Percentiles rank a stretch among this genome's conserved stretches.
Conservation (phyloP, 2,329 filamentous ascomycete genomes). For the Ustilaginoidea virens region DNA sequence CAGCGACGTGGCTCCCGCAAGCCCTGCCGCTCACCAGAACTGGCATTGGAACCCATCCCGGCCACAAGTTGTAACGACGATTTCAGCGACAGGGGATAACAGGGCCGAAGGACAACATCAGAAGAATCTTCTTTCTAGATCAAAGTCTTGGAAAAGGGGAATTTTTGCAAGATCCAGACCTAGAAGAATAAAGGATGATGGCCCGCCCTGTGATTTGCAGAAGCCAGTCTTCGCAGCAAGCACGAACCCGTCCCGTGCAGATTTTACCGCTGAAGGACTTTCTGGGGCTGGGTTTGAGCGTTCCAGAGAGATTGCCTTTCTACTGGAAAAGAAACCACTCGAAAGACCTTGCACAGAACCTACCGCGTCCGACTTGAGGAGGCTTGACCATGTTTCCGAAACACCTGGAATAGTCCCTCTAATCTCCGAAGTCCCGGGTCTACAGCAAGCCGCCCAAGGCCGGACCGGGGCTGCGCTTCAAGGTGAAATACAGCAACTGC, state of each 20-base stretch:
- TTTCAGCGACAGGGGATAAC: conserved; percentile 9
- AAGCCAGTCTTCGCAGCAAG: not conserved
- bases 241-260: not conserved
- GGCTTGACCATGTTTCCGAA: too few species aligned
- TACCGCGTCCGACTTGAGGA: not conserved
- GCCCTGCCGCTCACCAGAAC: conserved; percentile 35
- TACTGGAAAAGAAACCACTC: not conserved
- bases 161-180: conserved; percentile 34
- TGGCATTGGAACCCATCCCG: conserved; percentile 13
- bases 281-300: not conserved
- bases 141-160: conserved; percentile 41
- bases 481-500: conserved; percentile 6
- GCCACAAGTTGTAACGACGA: conserved; percentile 11
- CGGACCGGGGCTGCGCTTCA: not conserved
- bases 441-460: too few species aligned
- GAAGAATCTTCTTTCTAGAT: conserved; percentile 14
- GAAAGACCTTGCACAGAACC: conserved; percentile 3
- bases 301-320: not conserved
- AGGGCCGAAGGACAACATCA: conserved; percentile 7
- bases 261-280: not conserved
- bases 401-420: too few species aligned
- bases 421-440: too few species aligned
- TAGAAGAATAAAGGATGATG: conserved; percentile 11
- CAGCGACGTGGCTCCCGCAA: conserved; percentile 64
- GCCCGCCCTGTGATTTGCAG: not conserved